Evolutionary conservation across 441 rosid genomes (phyloP).

Genomic region (Pelargonium myrrhifolium): DNA sequence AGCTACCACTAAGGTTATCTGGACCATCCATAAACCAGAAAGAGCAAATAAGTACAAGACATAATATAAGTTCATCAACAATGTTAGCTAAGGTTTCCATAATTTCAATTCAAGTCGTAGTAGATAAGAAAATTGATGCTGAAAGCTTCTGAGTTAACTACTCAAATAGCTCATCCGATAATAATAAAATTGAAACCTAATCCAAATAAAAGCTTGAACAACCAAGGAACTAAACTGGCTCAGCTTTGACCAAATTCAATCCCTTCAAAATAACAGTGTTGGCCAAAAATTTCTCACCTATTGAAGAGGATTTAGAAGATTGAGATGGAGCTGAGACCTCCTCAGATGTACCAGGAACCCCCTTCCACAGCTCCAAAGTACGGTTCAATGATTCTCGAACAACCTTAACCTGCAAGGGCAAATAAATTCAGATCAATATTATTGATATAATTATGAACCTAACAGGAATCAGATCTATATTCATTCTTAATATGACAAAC

Average conservation of each 20-base stretch:
- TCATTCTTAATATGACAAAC: neutral
- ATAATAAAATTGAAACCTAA: neutral
- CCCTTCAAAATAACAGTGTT: neutral
- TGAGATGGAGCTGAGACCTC: slow-evolving; percentile 53
- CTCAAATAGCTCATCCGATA: neutral
- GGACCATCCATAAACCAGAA: slow-evolving; percentile 10
- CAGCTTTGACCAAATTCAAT: neutral
- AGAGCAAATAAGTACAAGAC: neutral
- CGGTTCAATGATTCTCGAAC: slow-evolving; percentile 84
- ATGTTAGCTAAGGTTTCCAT: neutral
- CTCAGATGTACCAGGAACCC: slow-evolving; percentile 72
- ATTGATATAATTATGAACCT: neutral
- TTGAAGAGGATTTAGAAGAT: slow-evolving; percentile 50
- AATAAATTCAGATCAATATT: neutral
- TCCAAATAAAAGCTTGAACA: neutral
- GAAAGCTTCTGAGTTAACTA: neutral
- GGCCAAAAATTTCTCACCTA: slow-evolving; percentile 36
- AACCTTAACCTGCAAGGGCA: slow-evolving; percentile 59
- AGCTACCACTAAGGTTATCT: slow-evolving; percentile 55
- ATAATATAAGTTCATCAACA: slow-evolving; percentile 1
- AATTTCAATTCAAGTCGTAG: neutral
- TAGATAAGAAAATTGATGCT: neutral
- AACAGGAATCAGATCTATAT: neutral
- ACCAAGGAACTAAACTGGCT: neutral
- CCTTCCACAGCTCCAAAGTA: slow-evolving; percentile 83